Base-by-base conservation (phyloP, 257 asterid genomes). In the Solanum arcanum region DNA sequence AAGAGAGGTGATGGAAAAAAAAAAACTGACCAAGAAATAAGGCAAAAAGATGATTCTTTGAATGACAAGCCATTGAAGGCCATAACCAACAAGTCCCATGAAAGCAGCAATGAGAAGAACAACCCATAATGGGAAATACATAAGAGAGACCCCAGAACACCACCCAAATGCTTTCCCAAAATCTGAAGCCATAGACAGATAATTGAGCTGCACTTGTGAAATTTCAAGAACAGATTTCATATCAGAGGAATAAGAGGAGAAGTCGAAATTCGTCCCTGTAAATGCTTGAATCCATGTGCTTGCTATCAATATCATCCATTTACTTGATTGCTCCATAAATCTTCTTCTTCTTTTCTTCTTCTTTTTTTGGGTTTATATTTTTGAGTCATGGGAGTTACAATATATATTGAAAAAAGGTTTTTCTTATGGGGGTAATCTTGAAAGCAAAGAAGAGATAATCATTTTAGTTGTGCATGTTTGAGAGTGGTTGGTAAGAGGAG, bases 101-200 rank as follows among this genome's bases (percentile, higher is more conserved):
- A 91, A 88, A 85, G 97, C 94, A 69, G 95, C 93, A 33, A 91
- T 15, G 84, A 89, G 72, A 90, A 91, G 31, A 81, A 94, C 94
- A 74, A 91, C 77, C 94, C 93, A 91, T 31, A 90, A 76, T 0
- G 93, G 96, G 15, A 91, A 90, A 86, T 88, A 90, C 87, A 90
- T 31, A 8, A 94, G 93, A 86, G 76, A 86, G 37, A 93, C 89
- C 5, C 98, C 97, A 0, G 94, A 93, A 83, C 96, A 93, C 97
- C 98, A 95, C 15, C 98, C 98, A 20, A 95, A 94, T 14, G 91
- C 91, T 90, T 94, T 95, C 3, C 96, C 97, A 88, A 91, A 86
- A 46, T 95, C 96, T 3, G 96, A 94, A 11, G 98, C 97, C 86
- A 93, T 88, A 3, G 96, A 89, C 49, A 94, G 49, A 37, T 92